Evolutionary conservation across 2,329 filamentous ascomycete species (phyloP).

Genomic region (Aspergillus neoniger): DNA sequence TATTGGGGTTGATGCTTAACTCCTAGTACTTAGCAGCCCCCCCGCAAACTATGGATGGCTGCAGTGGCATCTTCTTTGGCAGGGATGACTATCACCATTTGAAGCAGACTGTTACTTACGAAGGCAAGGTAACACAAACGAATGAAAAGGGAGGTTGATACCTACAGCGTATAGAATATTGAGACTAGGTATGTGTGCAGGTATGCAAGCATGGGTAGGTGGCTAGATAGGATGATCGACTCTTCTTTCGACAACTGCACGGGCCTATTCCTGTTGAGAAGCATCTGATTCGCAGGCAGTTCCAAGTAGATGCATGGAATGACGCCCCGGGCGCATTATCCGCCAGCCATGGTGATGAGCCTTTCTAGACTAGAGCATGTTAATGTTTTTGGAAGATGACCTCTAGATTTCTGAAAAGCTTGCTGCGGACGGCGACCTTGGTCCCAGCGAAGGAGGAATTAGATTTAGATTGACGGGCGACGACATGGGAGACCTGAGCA

Average conservation of each 20-base stretch:
- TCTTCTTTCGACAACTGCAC: neutral
- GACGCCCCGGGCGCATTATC: constrained; percentile 14
- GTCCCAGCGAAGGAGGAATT: neutral
- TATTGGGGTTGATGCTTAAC: neutral
- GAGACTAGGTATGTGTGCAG: neutral
- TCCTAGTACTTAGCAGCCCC: neutral
- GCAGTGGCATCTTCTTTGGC: neutral
- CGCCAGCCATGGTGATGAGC: constrained; percentile 2
- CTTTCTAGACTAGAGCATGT: constrained; percentile 8
- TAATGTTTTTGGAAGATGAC: constrained; percentile 11
- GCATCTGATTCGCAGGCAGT: constrained; percentile 3
- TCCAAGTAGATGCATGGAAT: neutral
- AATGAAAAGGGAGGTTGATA: neutral
- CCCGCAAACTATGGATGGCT: neutral
- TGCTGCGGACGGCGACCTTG: too few relatives aligned
- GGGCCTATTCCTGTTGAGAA: constrained; percentile 1
- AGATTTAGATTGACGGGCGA: too few relatives aligned
- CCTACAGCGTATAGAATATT: neutral
- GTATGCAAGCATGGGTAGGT: neutral
- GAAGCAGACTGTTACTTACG: neutral
- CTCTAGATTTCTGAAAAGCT: neutral
- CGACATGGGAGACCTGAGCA: neutral
- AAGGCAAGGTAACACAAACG: neutral
- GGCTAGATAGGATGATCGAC: neutral
- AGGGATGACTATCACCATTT: neutral